These are phyloP conservation scores for Penicillium sp. DNA, from an alignment of 2,329 filamentous ascomycete genomes.

Conservation along the genomic window DNA sequence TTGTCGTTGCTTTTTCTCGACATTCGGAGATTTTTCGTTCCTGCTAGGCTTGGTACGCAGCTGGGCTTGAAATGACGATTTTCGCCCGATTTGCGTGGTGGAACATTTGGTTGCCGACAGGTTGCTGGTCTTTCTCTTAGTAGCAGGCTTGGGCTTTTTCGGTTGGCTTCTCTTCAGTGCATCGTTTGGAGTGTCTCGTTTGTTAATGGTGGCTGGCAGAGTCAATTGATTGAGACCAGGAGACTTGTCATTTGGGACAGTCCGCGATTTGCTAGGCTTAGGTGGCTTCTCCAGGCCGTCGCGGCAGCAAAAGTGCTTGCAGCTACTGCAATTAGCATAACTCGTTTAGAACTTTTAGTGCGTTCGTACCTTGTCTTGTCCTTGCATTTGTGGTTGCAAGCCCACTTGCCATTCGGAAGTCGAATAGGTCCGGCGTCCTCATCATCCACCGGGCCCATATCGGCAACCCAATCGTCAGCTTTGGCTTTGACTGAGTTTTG, in stretches of 20 bases:
- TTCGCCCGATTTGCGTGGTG: background rate
- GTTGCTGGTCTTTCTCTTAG: background rate
- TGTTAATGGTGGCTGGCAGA: slow-evolving; percentile 26
- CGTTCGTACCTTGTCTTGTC: slow-evolving; percentile 47
- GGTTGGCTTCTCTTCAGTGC: background rate
- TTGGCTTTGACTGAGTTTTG: background rate
- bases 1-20: background rate
- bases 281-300: slow-evolving; percentile 65
- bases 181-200: slow-evolving; percentile 16
- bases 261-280: slow-evolving; percentile 34
- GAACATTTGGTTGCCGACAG: background rate
- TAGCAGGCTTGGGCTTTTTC: background rate
- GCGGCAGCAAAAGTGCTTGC: slow-evolving; percentile 69
- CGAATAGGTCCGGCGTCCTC: slow-evolving; percentile 43
- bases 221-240: slow-evolving; percentile 28
- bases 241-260: slow-evolving; percentile 18
- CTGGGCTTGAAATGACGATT: background rate
- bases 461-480: slow-evolving; percentile 7
- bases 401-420: slow-evolving; percentile 67
- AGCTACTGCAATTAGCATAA: slow-evolving; percentile 44
- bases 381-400: slow-evolving; percentile 67
- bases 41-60: background rate
- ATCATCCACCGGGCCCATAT: slow-evolving; percentile 7
- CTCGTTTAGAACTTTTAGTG: background rate
- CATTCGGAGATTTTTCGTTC: background rate